Conservation (phyloP, 208 protist species). For the Trichomonas tenax region DNA sequence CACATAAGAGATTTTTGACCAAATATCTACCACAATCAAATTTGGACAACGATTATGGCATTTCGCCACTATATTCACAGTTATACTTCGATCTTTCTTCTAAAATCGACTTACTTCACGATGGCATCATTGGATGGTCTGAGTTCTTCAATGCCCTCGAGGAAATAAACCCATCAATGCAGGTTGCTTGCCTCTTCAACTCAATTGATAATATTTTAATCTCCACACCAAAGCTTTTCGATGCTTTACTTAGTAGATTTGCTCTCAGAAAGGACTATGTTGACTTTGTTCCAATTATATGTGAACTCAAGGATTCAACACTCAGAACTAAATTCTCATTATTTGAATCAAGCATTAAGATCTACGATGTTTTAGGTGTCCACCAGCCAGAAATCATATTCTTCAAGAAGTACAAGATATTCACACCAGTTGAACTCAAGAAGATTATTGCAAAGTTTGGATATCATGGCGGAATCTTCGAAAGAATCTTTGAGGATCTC, state of each 20-base stretch:
- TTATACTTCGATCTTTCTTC: background rate
- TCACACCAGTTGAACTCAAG: background rate
- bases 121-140: background rate
- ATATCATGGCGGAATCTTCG: background rate
- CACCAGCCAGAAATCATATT: background rate
- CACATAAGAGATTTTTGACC: background rate
- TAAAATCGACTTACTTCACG: background rate
- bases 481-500: slow-evolving; percentile 7
- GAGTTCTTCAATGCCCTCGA: background rate
- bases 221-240: background rate
- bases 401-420: no score
- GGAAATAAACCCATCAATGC: background rate
- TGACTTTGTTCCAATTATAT: background rate
- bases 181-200: background rate
- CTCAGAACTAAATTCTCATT: background rate
- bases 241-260: background rate
- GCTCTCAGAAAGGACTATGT: background rate
- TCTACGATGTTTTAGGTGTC: background rate
- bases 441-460: background rate
- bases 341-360: background rate
- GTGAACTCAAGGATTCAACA: background rate
- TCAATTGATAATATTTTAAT: background rate
- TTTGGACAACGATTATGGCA: background rate
- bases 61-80: background rate
- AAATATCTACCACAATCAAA: background rate